These are phyloP conservation scores for Debaryomyces nepalensis DNA, from an alignment of 1,139 yeast species.

Conservation along the genomic window DNA sequence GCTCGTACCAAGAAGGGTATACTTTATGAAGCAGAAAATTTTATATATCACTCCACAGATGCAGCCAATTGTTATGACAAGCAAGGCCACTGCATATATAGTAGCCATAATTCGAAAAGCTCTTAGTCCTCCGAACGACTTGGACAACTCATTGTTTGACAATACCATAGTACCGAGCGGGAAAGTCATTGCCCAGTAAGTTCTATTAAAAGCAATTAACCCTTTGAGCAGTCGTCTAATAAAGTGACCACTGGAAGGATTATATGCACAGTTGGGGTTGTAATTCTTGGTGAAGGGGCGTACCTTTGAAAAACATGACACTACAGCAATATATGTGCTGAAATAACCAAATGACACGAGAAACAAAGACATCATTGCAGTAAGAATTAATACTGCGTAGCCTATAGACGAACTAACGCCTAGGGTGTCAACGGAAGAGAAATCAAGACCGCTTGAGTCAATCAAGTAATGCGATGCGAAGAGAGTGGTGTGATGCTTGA, in stretches of 20 bases:
- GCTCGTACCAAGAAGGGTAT: conserved; percentile 7
- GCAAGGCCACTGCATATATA: conserved; percentile 56
- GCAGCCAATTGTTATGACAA: conserved; percentile 37
- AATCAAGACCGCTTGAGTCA: conserved; percentile 1
- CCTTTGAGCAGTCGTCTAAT: conserved; percentile 28
- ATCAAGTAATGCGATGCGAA: conserved; percentile 12
- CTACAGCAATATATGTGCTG: conserved; percentile 59
- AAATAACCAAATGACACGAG: conserved; percentile 67
- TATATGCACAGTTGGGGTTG: conserved; percentile 24
- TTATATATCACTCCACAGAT: conserved; percentile 30
- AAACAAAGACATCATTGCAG: conserved; percentile 45
- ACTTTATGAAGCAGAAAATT: background rate
- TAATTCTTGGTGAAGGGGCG: conserved; percentile 36
- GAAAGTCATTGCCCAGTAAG: conserved; percentile 90
- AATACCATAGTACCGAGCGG: conserved; percentile 85
- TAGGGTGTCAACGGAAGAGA: conserved; percentile 9
- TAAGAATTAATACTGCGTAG: conserved; percentile 21
- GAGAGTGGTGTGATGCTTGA: conserved; percentile 12
- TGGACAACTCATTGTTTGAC: conserved; percentile 57
- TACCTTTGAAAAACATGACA: conserved; percentile 45
- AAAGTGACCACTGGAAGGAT: conserved; percentile 21
- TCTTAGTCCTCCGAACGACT: conserved; percentile 44
- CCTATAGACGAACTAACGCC: conserved; percentile 20
- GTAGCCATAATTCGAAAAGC: conserved; percentile 66
- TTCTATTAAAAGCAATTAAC: conserved; percentile 50